Evolutionary conservation across 1,139 yeast species (phyloP).

Genomic region (Hanseniaspora gamundiae): DNA sequence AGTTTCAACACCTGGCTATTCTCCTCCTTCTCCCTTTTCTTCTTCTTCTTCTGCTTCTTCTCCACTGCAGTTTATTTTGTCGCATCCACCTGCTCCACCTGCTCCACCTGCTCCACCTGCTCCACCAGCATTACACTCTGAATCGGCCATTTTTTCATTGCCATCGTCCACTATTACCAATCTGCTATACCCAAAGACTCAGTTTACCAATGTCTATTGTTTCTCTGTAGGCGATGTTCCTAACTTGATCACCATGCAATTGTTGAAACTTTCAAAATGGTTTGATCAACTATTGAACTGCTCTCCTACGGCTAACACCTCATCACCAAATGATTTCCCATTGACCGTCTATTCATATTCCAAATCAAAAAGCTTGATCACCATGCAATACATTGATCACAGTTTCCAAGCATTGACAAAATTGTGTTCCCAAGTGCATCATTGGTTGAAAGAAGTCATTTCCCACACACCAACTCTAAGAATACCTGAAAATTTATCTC

Average conservation of each 20-base stretch:
- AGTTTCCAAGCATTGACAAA: background rate
- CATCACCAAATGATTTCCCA: too few relatives aligned
- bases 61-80: background rate
- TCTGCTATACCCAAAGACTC: background rate
- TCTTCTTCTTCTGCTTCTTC: background rate
- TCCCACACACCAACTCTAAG: background rate
- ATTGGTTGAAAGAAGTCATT: background rate
- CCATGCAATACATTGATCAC: background rate
- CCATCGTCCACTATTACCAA: background rate
- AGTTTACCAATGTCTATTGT: background rate
- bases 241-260: background rate
- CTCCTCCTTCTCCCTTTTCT: too few relatives aligned
- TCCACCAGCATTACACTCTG: background rate
- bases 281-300: background rate
- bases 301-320: too few relatives aligned
- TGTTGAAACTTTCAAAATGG: background rate
- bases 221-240: background rate
- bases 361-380: background rate
- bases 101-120: background rate
- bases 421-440: background rate
- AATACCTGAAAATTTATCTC: background rate
- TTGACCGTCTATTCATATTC: background rate
- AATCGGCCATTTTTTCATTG: background rate
- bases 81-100: background rate
- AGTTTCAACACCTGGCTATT: too few relatives aligned